phyloP scores from a whole-genome alignment of 495 filamentous ascomycete genomes.

The Trichoderma parareesei region DNA sequence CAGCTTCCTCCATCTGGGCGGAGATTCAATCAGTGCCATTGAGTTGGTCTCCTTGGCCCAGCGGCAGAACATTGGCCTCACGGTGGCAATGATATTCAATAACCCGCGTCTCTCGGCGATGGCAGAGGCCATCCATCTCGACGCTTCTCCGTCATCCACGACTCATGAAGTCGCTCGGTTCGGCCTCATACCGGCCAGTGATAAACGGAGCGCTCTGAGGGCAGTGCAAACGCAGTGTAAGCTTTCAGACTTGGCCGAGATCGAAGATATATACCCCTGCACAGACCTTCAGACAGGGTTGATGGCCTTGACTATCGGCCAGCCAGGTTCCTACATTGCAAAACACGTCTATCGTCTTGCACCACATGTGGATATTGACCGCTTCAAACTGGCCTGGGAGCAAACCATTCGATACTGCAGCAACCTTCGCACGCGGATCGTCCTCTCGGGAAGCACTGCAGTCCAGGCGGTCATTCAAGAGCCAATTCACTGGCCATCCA shows the following conservation, averaged over 20 bases:
- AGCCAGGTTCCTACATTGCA: background rate
- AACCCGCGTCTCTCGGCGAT: slow-evolving; percentile 30
- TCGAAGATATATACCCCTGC: slow-evolving; percentile 26
- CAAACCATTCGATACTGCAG: background rate
- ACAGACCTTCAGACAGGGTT: slow-evolving; percentile 48
- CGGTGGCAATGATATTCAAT: slow-evolving; percentile 25
- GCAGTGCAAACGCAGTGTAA: background rate
- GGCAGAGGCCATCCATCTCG: background rate
- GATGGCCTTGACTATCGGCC: background rate
- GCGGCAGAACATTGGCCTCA: background rate
- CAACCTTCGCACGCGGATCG: slow-evolving; percentile 11
- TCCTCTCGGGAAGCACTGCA: background rate
- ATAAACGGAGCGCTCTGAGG: background rate
- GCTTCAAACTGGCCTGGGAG: slow-evolving; percentile 10
- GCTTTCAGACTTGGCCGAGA: background rate
- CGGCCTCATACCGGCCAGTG: background rate
- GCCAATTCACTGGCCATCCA: background rate
- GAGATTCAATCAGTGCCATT: slow-evolving; percentile 7
- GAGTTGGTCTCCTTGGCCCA: background rate
- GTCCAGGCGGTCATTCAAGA: slow-evolving; percentile 14
- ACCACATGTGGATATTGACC: background rate
- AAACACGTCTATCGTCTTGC: background rate
- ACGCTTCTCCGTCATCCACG: background rate
- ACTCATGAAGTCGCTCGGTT: background rate
- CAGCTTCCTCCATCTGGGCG: slow-evolving; percentile 5